Evolutionary conservation across 1,284 basidiomycete species (phyloP), one percentile per base, ranked within the genome.

Genomic region (Trichosporon coremiiforme): DNA sequence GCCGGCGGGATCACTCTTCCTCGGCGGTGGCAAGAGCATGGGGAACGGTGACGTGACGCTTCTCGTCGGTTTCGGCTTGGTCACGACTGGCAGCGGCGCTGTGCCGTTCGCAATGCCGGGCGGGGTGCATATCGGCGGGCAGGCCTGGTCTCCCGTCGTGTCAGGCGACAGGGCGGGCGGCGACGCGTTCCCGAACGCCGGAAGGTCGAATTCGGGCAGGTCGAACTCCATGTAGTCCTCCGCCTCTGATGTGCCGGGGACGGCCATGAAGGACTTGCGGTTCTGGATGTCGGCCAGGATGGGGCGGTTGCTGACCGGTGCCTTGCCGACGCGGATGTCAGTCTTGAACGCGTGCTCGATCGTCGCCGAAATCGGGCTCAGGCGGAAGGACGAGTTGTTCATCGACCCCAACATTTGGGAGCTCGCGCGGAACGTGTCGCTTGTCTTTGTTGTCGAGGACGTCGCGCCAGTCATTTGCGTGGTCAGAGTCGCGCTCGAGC

Each of bases 341-440:
- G 29, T 7, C 57, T 60, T 60, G 57, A 60, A 60, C 13, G 57
- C 57, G 29, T 60, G 57, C 57, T 60, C 57, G 15, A 60, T 60
- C 31, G 57, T 33, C 7, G 57, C 57, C 15, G 57, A 60, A 13
- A 60, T 60, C 31, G 57, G 57, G 31, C 57, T 60, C 29, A 60
- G 31, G 4, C 57, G 57, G 57, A 60, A 60, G 5, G 57, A 60
- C 15, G 57, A 60, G 57, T 60, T 33, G 31, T 60, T 60, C 57
- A 33, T 7, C 17, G 57, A 60, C 15, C 57, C 31, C 13, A 60
- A 7, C 57, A 60, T 60, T n/a, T n/a, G n/a, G n/a, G 17, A 60
- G 57, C 29, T 31, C 4, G 17, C 57, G 31, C 31, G 29, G 57
- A 15, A 60, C 31, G 57, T 60, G 57, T 60, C 57, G 29, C 3